Evolutionary conservation across 257 asterid species (phyloP).

Genomic region (Nicotiana attenuata): DNA sequence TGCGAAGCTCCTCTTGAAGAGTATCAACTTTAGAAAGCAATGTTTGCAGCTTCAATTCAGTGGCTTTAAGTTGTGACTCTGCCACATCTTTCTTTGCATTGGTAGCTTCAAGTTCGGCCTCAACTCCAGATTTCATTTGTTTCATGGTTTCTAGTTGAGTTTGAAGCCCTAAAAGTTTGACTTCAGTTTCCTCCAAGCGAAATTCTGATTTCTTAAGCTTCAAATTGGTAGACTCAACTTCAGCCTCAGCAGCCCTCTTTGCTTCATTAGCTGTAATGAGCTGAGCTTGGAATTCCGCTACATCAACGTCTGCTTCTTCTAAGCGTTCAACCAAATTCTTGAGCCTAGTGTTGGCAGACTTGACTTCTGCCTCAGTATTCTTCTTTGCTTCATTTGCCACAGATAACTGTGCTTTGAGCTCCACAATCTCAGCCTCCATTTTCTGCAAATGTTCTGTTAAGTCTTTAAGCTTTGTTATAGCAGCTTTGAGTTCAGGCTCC

Average conservation of each 20-base stretch:
- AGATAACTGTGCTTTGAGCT: constrained; percentile 27
- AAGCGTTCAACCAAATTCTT: constrained; percentile 46
- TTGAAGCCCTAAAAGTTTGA: constrained; percentile 24
- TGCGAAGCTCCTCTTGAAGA: constrained; percentile 40
- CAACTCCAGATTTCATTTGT: constrained; percentile 25
- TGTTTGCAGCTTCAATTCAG: constrained; percentile 37
- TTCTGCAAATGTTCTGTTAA: constrained; percentile 34
- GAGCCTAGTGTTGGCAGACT: constrained; percentile 17
- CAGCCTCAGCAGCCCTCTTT: constrained; percentile 38
- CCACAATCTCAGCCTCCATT: constrained; percentile 43
- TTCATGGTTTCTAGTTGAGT: constrained; percentile 33
- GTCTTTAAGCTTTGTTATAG: constrained; percentile 3
- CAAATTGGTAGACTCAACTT: constrained; percentile 29
- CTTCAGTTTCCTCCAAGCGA: constrained; percentile 47
- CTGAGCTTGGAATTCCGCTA: constrained; percentile 39
- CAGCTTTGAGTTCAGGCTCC: constrained; percentile 37
- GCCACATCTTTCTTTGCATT: constrained; percentile 33
- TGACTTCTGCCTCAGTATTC: constrained; percentile 2
- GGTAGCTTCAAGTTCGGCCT: constrained; percentile 11
- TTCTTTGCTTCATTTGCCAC: not conserved
- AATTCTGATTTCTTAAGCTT: constrained; percentile 35
- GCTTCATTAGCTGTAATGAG: constrained; percentile 43
- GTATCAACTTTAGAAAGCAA: constrained; percentile 30
- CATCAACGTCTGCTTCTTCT: constrained; percentile 35
- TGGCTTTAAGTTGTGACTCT: constrained; percentile 36